Evolutionary conservation across 148 eudicot species (phyloP).

Genomic region (Silene uniflora): DNA sequence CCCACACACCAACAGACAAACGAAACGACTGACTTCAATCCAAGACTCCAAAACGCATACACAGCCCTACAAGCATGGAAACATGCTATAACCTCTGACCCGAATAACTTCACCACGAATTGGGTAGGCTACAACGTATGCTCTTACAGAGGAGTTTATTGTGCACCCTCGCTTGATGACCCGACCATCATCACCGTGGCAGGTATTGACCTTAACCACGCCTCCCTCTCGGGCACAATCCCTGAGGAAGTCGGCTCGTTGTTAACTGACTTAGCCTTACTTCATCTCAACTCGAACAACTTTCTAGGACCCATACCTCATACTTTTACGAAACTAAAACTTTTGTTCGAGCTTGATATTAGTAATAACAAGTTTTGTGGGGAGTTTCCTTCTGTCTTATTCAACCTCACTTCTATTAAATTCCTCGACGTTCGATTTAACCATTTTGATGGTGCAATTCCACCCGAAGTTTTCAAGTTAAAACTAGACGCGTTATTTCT

Average conservation of each 20-base stretch:
- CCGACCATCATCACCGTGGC: conserved; percentile 55
- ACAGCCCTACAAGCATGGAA: conserved; percentile 73
- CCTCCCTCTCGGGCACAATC: conserved; percentile 40
- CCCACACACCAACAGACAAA: conserved; percentile 29
- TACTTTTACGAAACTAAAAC: conserved; percentile 31
- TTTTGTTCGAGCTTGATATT: conserved; percentile 58
- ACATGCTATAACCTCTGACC: conserved; percentile 60
- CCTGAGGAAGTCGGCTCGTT: conserved; percentile 52
- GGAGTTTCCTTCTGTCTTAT: conserved; percentile 45
- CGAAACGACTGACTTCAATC: conserved; percentile 28
- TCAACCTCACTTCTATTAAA: conserved; percentile 33
- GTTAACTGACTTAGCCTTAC: conserved; percentile 51
- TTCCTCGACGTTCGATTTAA: conserved; percentile 70
- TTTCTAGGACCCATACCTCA: conserved; percentile 51
- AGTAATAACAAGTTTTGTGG: conserved; percentile 72
- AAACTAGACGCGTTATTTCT: conserved; percentile 66
- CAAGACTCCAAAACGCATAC: conserved; percentile 53
- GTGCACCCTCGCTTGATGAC: conserved; percentile 64
- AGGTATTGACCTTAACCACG: conserved; percentile 79
- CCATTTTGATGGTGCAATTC: conserved; percentile 43
- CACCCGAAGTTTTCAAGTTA: conserved; percentile 41
- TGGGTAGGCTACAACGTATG: conserved; percentile 67
- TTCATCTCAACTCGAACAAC: conserved; percentile 71
- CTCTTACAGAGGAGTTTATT: conserved; percentile 69
- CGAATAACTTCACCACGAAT: conserved; percentile 43